Percentiles rank a stretch among this genome's conserved stretches.
Evolutionary conservation across 129 eudicot species (phyloP).

Genomic region (Erigeron canadensis): DNA sequence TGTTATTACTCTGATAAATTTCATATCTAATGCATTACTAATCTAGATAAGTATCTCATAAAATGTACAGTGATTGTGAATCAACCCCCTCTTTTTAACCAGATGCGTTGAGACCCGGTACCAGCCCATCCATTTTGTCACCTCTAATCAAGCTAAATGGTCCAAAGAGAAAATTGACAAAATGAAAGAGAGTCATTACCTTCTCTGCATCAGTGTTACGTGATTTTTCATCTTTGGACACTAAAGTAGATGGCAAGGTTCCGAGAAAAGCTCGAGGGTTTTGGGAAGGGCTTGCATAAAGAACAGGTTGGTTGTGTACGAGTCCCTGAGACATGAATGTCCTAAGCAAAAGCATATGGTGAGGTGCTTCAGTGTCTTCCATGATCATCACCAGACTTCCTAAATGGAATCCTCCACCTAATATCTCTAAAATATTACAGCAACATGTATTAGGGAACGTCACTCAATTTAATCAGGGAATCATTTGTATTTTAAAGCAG

Average conservation of each 20-base stretch:
- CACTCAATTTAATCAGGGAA: not conserved
- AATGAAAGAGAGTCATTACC: slow-evolving; percentile 34
- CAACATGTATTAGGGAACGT: not conserved
- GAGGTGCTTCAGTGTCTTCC: slow-evolving; percentile 98
- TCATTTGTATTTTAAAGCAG: not conserved
- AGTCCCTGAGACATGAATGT: slow-evolving; percentile 97
- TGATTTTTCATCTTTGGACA: slow-evolving; percentile 76
- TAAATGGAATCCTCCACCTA: slow-evolving; percentile 92
- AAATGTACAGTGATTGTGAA: too few relatives aligned
- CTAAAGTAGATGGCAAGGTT: slow-evolving; percentile 70
- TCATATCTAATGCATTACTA: too few relatives aligned
- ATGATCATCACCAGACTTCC: slow-evolving; percentile 94
- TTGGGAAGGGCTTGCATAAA: slow-evolving; percentile 80
- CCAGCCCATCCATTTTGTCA: not conserved
- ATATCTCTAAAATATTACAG: slow-evolving; percentile 52
- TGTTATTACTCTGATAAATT: too few relatives aligned
- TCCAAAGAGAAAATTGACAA: slow-evolving; percentile 10
- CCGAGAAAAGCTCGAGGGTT: slow-evolving; percentile 90
- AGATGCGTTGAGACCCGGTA: too few relatives aligned
- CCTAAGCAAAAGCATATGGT: slow-evolving; percentile 91
- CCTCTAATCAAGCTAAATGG: not conserved
- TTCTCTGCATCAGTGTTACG: slow-evolving; percentile 53
- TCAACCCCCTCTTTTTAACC: too few relatives aligned
- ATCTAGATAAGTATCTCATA: too few relatives aligned
- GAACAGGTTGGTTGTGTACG: slow-evolving; percentile 82